Conservation (phyloP, 163 green algal genomes). For the Chlorella variabilis region DNA sequence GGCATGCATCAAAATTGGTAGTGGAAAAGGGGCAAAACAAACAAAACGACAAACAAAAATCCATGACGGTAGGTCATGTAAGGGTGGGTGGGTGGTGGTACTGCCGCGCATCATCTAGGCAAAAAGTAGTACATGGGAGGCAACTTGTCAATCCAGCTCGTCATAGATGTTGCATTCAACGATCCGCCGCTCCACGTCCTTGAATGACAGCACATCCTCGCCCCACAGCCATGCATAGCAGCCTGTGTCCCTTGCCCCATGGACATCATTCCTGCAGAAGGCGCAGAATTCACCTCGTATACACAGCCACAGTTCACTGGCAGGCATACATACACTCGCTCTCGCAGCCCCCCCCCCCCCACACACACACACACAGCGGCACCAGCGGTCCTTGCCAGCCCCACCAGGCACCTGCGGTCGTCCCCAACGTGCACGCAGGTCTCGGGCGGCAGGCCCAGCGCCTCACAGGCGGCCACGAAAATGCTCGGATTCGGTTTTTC, state of each 20-base stretch:
- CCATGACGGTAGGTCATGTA: too few relatives aligned
- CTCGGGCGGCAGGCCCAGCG: constrained; percentile 59
- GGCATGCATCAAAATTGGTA: too few relatives aligned
- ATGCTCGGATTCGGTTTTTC: constrained; percentile 89
- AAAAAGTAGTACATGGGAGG: neutral
- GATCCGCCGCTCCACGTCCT: constrained; percentile 55
- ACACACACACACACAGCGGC: too few relatives aligned
- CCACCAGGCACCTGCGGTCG: constrained; percentile 71
- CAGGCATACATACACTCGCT: too few relatives aligned
- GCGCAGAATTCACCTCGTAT: too few relatives aligned
- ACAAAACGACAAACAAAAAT: too few relatives aligned
- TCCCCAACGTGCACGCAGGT: constrained; percentile 85
- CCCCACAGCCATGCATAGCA: constrained; percentile 78
- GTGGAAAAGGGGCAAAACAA: too few relatives aligned
- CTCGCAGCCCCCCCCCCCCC: neutral
- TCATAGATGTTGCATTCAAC: constrained; percentile 41
- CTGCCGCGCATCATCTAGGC: too few relatives aligned
- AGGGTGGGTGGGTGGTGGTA: too few relatives aligned
- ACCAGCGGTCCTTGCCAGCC: too few relatives aligned
- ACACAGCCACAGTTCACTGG: too few relatives aligned
- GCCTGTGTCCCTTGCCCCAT: constrained; percentile 64
- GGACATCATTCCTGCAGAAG: constrained; percentile 69
- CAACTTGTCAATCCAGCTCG: constrained; percentile 23
- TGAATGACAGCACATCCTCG: constrained; percentile 66
- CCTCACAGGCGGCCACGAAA: constrained; percentile 71